Evolutionary conservation across 768 basidiomycete species (phyloP), one percentile per base, ranked within the genome.

Genomic region (Mycena belliarum): DNA sequence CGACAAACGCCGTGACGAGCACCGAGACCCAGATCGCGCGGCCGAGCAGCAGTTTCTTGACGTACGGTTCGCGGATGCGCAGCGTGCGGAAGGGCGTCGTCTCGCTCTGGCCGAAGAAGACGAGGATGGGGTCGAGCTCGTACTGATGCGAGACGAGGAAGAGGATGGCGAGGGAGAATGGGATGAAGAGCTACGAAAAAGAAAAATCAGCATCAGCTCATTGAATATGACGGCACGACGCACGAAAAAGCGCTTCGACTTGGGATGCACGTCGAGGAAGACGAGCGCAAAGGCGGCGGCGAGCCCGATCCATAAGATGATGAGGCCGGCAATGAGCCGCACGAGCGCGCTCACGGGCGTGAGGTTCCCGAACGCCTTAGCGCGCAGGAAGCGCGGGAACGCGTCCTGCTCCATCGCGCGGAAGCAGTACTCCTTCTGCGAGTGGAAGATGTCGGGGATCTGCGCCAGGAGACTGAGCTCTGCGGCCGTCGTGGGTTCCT

Each of bases 301-400:
- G 16, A 98, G 83, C n/a, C 87, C 95, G n/a, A 93, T 87, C 96
- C 97, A 98, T 14, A 98, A 83, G 41, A 86, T 79, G 61, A 98
- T 76, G 35, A 99, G 76, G 0, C 97, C 97, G 3, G 84, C 74
- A 54, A 95, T 83, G 55, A 99, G 85, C 55, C 96, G 81, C 18
- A 95, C 87, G 50, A 97, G 82, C 1, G 92, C 87, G 21, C 91
- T 91, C 63, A 97, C 81, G 18, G 95, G 94, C 2, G 97, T 98
- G 51, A 99, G 76, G 72, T 98, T 99, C 26, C 94, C 93, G 68
- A 98, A 98, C n/a, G 95, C 95, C 75, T 98, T 99, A 2, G 93
- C 88, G 57, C 97, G 83, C 46, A 99, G 78, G 81, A 99, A 98
- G 6, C 96, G 83, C 41, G 92, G 93, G 76, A 92, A 94, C 18